phyloP scores from a whole-genome alignment of 495 filamentous ascomycete species.

The Penicillium antarcticum region DNA sequence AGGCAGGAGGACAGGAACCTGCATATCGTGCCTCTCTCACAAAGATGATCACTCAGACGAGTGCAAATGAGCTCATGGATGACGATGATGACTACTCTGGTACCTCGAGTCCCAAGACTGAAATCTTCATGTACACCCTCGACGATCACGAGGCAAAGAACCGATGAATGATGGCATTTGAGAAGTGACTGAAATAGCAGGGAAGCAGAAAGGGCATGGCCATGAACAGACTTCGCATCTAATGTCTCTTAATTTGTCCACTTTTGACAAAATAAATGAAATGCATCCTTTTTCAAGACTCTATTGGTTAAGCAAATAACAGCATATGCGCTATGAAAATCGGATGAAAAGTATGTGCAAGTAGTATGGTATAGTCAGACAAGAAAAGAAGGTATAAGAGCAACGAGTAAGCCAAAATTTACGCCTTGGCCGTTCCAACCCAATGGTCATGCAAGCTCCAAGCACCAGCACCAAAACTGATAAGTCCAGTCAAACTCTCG shows the following conservation, averaged over 20 bases:
- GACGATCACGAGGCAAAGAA: no score
- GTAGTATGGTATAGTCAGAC: conserved; percentile 11
- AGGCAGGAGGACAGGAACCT: no score
- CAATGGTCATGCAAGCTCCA: conserved; percentile 40
- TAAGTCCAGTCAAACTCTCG: conserved; percentile 60
- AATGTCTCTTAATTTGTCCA: no score
- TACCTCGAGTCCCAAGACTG: no score
- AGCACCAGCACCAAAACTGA: conserved; percentile 58
- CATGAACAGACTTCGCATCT: background rate
- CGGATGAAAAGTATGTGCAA: conserved; percentile 5
- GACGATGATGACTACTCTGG: no score
- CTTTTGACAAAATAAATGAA: no score
- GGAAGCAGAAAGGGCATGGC: background rate
- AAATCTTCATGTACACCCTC: no score
- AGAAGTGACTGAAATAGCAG: no score
- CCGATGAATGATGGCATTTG: no score
- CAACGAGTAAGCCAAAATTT: background rate
- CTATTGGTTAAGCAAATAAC: background rate
- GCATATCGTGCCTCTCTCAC: no score
- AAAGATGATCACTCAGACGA: no score
- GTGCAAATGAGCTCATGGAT: no score
- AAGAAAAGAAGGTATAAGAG: background rate
- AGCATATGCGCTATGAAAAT: background rate
- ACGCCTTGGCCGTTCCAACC: conserved; percentile 28
- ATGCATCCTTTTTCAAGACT: background rate